Percentiles rank a stretch among this genome's conserved stretches.
Evolutionary conservation across 306 rosid genomes (phyloP).

Genomic region (Glycine latifolia): DNA sequence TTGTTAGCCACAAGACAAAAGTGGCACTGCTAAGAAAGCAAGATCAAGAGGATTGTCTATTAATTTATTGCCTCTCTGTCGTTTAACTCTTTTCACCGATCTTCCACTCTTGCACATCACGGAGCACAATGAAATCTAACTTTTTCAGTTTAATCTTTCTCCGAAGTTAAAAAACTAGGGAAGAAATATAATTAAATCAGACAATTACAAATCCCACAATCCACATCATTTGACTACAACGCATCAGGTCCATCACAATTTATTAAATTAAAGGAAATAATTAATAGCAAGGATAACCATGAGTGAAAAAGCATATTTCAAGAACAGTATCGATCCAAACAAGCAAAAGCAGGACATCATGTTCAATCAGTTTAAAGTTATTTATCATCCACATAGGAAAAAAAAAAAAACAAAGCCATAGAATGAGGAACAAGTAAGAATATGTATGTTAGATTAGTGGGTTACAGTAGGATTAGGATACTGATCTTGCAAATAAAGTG

Average conservation of each 20-base stretch:
- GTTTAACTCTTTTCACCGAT: slow-evolving; percentile 49
- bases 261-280: slow-evolving; percentile 5
- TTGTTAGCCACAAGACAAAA: slow-evolving; percentile 52
- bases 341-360: slow-evolving; percentile 44
- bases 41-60: slow-evolving; percentile 59
- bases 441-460: slow-evolving; percentile 69
- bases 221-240: slow-evolving; percentile 47
- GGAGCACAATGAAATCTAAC: slow-evolving; percentile 64
- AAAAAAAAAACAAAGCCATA: slow-evolving; percentile 51
- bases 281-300: slow-evolving; percentile 39
- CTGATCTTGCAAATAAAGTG: slow-evolving; percentile 55
- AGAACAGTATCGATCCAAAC: slow-evolving; percentile 49
- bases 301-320: slow-evolving; percentile 36
- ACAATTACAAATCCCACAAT: slow-evolving; percentile 41
- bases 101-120: slow-evolving; percentile 56
- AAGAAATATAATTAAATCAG: slow-evolving; percentile 41
- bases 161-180: slow-evolving; percentile 35
- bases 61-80: slow-evolving; percentile 39
- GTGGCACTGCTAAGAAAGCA: slow-evolving; percentile 58
- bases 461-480: slow-evolving; percentile 70
- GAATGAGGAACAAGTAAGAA: slow-evolving; percentile 55
- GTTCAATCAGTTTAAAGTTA: slow-evolving; percentile 43
- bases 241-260: slow-evolving; percentile 49
- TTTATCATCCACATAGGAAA: slow-evolving; percentile 36
- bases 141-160: slow-evolving; percentile 50